Evolutionary conservation across 2,329 filamentous ascomycete species (phyloP).

Genomic region (Fusarium sp.): DNA sequence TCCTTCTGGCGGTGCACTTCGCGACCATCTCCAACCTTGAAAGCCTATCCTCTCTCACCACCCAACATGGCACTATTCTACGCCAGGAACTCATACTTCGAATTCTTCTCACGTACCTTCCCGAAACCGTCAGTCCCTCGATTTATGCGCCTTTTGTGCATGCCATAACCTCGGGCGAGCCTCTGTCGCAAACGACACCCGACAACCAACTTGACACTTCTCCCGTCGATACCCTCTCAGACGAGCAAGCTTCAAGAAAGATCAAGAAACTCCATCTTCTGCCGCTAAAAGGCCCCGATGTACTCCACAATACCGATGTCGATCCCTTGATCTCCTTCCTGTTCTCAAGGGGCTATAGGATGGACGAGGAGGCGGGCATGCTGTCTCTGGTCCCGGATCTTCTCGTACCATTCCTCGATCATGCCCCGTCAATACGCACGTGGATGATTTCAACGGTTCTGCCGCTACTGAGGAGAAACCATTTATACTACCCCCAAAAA

Average conservation of each 20-base stretch:
- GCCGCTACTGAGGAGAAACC: slow-evolving; percentile 71
- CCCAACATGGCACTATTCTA: slow-evolving; percentile 64
- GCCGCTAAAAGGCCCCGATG: slow-evolving; percentile 61
- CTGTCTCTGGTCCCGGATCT: slow-evolving; percentile 72
- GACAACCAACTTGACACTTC: slow-evolving; percentile 62
- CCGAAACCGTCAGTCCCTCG: slow-evolving; percentile 71
- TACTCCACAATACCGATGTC: slow-evolving; percentile 56
- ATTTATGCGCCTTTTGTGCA: slow-evolving; percentile 68
- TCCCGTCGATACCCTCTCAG: slow-evolving; percentile 64
- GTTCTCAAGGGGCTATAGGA: slow-evolving; percentile 69
- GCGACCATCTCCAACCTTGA: slow-evolving; percentile 71
- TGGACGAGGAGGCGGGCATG: slow-evolving; percentile 76
- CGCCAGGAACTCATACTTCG: slow-evolving; percentile 71
- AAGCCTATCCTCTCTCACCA: slow-evolving; percentile 66
- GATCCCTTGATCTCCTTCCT: slow-evolving; percentile 70
- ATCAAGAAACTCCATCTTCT: slow-evolving; percentile 69
- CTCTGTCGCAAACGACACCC: slow-evolving; percentile 50
- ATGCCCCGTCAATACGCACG: slow-evolving; percentile 65
- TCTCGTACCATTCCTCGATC: slow-evolving; percentile 70
- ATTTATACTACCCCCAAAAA: slow-evolving; percentile 70
- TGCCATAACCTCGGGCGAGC: slow-evolving; percentile 60
- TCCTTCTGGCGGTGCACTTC: slow-evolving; percentile 75
- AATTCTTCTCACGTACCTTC: slow-evolving; percentile 78
- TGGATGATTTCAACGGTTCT: slow-evolving; percentile 75
- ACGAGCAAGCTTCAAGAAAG: slow-evolving; percentile 69